Base-by-base conservation (phyloP, 306 rosid genomes). In the Benincasa hispida region DNA sequence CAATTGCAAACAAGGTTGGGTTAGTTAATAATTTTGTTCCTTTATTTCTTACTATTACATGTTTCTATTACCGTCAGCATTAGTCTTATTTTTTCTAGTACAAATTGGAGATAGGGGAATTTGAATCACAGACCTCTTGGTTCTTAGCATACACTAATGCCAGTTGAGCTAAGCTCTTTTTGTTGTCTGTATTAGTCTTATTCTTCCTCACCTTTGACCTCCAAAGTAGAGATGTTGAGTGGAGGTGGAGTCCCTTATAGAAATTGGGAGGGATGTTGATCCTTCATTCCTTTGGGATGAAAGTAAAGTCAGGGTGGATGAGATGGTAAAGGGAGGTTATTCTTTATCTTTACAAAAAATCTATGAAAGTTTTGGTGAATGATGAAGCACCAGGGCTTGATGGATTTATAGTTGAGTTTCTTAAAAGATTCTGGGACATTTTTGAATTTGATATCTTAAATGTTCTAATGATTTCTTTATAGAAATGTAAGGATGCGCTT, bases 1-100 rank as follows among this genome's bases (percentile, higher is more conserved):
- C 99, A 74, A 82, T 95, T 79, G 12, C 99, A 47, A 95, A 95
- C 82, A 95, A 90, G 99, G 99, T 92, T 72, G n/a, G 80, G 68
- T 8, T 61, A 30, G 76, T 7, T 60, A 28, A 62, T 61, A 32
- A 37, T 22, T 59, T 59, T 61, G 24, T 84, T 47, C 22, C 75
- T 42, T 41, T 15, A 41, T 2, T 41, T 41, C 35, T 41, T 27
- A 21, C 21, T 68, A 66, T 22, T 41, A 6, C 32, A 24, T 41
- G 30, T 22, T 28, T 63, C 13, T 19, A 8, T 63, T 19, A 6
- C 30, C 47, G 10, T 39, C 53, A 4, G 45, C 32, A 32, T 32
- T 32, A 62, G 22, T 62, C 41, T 30, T 13, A 32, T 32, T 62
- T 25, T 62, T 62, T 22, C 69, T 62, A n/a, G n/a, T n/a, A n/a